Conservation (phyloP, 2,329 filamentous ascomycete genomes). For the Knufia petricola region DNA sequence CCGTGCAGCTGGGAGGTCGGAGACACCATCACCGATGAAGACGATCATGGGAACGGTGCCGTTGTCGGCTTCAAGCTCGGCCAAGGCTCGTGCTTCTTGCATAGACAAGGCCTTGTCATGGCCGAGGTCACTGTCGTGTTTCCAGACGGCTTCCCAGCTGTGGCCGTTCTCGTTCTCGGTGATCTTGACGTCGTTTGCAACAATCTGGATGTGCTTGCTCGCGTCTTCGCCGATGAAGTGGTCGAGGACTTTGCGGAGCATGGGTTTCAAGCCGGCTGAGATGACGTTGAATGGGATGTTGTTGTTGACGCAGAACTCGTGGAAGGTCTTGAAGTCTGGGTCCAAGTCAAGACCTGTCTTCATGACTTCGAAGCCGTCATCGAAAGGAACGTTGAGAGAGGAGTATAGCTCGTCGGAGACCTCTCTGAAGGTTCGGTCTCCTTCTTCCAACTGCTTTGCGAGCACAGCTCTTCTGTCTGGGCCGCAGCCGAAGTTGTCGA, state of each 20-base stretch:
- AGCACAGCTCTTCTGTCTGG: slow-evolving; percentile 45
- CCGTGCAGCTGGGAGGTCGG: slow-evolving; percentile 55
- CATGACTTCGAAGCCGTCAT: slow-evolving; percentile 58
- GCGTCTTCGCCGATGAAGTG: slow-evolving; percentile 54
- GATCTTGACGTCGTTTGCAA: slow-evolving; percentile 58
- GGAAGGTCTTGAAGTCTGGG: slow-evolving; percentile 53
- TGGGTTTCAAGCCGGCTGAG: slow-evolving; percentile 56
- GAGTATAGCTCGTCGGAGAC: slow-evolving; percentile 66
- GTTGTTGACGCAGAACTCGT: slow-evolving; percentile 53
- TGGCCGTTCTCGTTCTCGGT: slow-evolving; percentile 35
- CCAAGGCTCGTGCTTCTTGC: slow-evolving; percentile 48
- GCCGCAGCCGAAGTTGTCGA: slow-evolving; percentile 57
- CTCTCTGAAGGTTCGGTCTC: slow-evolving; percentile 57
- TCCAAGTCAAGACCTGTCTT: slow-evolving; percentile 54
- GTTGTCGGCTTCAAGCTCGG: slow-evolving; percentile 46
- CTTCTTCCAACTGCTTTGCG: slow-evolving; percentile 55
- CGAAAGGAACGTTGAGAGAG: slow-evolving; percentile 56
- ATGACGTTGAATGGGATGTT: slow-evolving; percentile 61
- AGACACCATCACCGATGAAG: slow-evolving; percentile 62
- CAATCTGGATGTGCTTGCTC: slow-evolving; percentile 53
- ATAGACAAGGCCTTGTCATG: slow-evolving; percentile 60
- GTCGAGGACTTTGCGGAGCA: slow-evolving; percentile 53
- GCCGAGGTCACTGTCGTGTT: slow-evolving; percentile 54
- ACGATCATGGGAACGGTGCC: slow-evolving; percentile 56
- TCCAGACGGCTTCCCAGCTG: slow-evolving; percentile 57